Conservation (phyloP, 768 basidiomycete genomes). For the Tulasnella sp. region DNA sequence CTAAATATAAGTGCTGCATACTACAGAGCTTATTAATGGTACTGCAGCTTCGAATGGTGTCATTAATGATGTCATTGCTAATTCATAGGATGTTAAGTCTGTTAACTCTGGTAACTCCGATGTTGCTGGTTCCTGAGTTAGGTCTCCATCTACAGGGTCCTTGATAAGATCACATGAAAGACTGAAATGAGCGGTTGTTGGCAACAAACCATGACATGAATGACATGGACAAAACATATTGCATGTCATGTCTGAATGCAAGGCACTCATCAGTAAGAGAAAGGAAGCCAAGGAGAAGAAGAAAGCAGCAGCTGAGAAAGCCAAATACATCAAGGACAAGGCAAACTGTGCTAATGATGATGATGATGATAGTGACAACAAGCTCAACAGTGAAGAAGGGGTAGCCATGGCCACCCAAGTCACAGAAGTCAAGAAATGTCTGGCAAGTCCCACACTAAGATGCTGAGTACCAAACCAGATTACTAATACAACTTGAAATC, state of each 20-base stretch:
- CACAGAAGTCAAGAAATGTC: background rate
- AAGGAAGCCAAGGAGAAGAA: background rate
- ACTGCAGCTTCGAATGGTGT: no score
- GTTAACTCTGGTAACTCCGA: no score
- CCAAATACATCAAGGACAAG: background rate
- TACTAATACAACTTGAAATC: background rate
- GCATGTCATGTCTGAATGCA: background rate
- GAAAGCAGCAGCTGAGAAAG: background rate
- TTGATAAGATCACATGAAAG: no score
- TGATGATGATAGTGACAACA: background rate
- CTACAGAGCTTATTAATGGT: no score
- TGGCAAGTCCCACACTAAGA: background rate
- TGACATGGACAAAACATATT: background rate
- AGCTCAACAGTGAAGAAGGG: background rate
- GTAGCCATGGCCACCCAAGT: background rate
- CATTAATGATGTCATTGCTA: no score
- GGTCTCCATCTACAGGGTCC: no score
- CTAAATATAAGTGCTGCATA: no score
- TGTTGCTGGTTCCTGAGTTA: no score
- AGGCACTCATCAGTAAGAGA: background rate
- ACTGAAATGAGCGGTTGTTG: no score
- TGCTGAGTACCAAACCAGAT: background rate
- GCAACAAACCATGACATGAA: no score
- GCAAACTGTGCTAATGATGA: background rate
- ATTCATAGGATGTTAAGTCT: no score